Evolutionary conservation across 768 basidiomycete species (phyloP), one percentile per base, ranked within the genome.

Genomic region (Crepidotus variabilis): DNA sequence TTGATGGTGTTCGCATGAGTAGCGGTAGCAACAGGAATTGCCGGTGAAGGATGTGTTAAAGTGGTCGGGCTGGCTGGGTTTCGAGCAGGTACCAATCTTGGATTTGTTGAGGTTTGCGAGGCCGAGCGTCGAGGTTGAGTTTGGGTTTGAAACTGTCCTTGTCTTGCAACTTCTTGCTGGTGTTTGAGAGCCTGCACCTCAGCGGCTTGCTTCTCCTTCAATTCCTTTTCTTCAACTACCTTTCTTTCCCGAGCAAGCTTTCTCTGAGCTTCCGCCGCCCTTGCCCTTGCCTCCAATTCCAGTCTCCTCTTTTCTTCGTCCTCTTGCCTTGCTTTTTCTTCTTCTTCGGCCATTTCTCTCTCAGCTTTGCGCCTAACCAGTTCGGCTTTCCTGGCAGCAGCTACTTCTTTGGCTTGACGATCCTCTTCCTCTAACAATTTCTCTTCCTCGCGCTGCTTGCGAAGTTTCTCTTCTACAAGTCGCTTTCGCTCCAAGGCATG

Each of bases 321-420:
- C 28, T 28, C 28, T 28, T 28, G 28, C 28, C 28, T 4, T 28
- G n/a, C 28, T 43, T 20, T 51, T 53, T 60, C 54, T 51, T 57
- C 23, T 57, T 57, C 57, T 50, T 58, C 35, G 51, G 54, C 56
- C 43, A 43, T 56, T 63, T 59, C 21, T 63, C 55, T 24, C 55
- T 39, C 21, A 36, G 21, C 43, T 63, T 61, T 18, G 60, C 60
- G 35, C 34, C 53, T 16, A 57, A 14, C 48, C 52, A 50, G 28
- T 66, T 65, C 18, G 61, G 64, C 14, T 50, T 48, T 45, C 62
- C 43, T 47, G 7, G 51, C 49, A 13, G 61, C 57, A 33, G 50
- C 53, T 39, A 55, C 57, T 13, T 55, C 60, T 35, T 50, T 24
- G 18, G 49, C 52, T 21, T 52, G 13, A 2, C 33, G 35, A 18